Conservation (phyloP, 257 asterid genomes). For the Handroanthus guayacan region DNA sequence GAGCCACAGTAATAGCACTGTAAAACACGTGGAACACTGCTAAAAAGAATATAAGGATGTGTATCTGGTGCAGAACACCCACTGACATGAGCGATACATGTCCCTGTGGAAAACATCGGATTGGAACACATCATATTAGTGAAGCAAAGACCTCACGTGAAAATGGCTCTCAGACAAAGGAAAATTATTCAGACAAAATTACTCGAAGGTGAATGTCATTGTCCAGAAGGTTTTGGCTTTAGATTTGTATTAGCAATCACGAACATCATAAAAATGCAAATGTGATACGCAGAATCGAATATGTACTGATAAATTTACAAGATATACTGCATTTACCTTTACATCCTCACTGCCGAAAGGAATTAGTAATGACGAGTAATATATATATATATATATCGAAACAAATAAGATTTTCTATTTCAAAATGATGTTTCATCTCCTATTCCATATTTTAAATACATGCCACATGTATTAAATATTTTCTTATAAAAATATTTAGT, state of each 20-base stretch:
- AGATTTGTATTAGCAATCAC: not conserved
- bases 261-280: not conserved
- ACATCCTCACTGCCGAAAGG: not conserved
- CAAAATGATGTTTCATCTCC: no score
- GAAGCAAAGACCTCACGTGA: not conserved
- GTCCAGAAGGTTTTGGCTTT: not conserved
- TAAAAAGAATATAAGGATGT: slow-evolving; percentile 90
- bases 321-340: not conserved
- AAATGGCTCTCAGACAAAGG: not conserved
- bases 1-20: slow-evolving; percentile 87
- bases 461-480: no score
- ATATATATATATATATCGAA: no score
- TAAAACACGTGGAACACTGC: slow-evolving; percentile 82
- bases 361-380: no score
- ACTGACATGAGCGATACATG: slow-evolving; percentile 62
- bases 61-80: slow-evolving; percentile 87
- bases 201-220: not conserved
- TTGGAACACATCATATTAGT: no score
- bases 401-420: no score
- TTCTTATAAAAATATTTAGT: no score
- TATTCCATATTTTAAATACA: no score
- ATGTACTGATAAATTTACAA: not conserved
- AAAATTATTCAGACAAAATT: no score
- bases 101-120: slow-evolving; percentile 55
- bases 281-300: no score